These are phyloP conservation scores for Daldinia caldariorum DNA, from an alignment of 495 filamentous ascomycete genomes.

Conservation along the genomic window DNA sequence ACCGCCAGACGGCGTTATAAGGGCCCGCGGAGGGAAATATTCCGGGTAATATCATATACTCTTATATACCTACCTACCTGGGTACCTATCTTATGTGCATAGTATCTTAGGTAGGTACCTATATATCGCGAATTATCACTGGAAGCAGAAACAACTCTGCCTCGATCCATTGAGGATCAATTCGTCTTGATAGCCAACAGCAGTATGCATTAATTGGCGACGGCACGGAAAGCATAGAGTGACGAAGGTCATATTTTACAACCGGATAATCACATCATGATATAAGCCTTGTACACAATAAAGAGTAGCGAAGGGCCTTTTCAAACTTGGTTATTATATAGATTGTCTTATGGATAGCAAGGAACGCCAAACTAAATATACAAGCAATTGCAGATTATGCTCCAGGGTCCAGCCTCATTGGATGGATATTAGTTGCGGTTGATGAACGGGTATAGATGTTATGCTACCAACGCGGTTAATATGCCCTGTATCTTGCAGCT, in stretches of 20 bases:
- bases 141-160: too few relatives aligned
- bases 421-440: background rate
- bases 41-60: constrained; percentile 27
- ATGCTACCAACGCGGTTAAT: constrained; percentile 5
- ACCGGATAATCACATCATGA: background rate
- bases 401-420: background rate
- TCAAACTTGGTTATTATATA: background rate
- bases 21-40: constrained; percentile 37
- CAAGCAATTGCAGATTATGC: background rate
- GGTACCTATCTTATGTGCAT: too few relatives aligned
- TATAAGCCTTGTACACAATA: background rate
- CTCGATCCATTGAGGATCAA: too few relatives aligned
- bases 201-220: too few relatives aligned
- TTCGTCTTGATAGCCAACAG: too few relatives aligned
- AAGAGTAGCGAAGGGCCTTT: too few relatives aligned
- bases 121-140: too few relatives aligned
- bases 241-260: background rate
- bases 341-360: background rate
- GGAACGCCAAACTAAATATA: background rate
- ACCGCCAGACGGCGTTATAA: constrained; percentile 36
- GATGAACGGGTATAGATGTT: background rate
- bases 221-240: constrained; percentile 17
- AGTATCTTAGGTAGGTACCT: too few relatives aligned
- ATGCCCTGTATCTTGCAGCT: constrained; percentile 7
- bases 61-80: background rate